phyloP scores from a whole-genome alignment of 2,329 filamentous ascomycete genomes.

The Phaeosphaeriaceae sp. region DNA sequence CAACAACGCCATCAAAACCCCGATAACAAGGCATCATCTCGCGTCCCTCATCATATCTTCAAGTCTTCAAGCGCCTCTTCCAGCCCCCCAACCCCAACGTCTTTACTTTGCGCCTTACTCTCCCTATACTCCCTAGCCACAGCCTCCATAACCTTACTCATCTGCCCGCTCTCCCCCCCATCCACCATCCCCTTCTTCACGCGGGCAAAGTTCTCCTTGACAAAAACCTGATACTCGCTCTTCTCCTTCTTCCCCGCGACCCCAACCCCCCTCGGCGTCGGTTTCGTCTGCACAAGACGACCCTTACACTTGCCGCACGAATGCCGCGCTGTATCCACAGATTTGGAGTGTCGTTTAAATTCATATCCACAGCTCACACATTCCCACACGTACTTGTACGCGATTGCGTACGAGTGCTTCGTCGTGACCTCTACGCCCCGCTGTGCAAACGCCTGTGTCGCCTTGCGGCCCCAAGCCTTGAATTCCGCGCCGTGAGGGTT shows the following conservation, averaged over 20 bases:
- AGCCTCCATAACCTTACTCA: constrained; percentile 71
- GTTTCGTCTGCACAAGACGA: constrained; percentile 76
- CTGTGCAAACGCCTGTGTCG: constrained; percentile 64
- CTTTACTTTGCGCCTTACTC: constrained; percentile 44
- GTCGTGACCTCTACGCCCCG: constrained; percentile 80
- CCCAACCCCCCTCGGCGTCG: constrained; percentile 64
- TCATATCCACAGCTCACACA: constrained; percentile 72
- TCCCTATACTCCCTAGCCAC: constrained; percentile 68
- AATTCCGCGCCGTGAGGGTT: constrained; percentile 86
- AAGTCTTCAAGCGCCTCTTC: constrained; percentile 34
- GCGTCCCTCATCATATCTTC: constrained; percentile 18
- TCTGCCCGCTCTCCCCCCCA: constrained; percentile 57
- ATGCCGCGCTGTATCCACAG: constrained; percentile 74
- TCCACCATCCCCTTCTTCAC: constrained; percentile 51
- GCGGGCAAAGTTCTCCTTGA: constrained; percentile 71
- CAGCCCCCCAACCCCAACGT: constrained; percentile 19
- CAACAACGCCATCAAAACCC: neutral
- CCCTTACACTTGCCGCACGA: constrained; percentile 78
- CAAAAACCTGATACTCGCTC: constrained; percentile 63
- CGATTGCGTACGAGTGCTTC: constrained; percentile 87
- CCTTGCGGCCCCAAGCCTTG: constrained; percentile 68
- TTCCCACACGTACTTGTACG: constrained; percentile 89
- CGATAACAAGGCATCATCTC: neutral
- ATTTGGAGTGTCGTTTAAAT: constrained; percentile 85
- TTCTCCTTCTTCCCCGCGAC: constrained; percentile 33